Base-by-base conservation (phyloP, 1,284 basidiomycete genomes). In the Melampsora larici-populina region DNA sequence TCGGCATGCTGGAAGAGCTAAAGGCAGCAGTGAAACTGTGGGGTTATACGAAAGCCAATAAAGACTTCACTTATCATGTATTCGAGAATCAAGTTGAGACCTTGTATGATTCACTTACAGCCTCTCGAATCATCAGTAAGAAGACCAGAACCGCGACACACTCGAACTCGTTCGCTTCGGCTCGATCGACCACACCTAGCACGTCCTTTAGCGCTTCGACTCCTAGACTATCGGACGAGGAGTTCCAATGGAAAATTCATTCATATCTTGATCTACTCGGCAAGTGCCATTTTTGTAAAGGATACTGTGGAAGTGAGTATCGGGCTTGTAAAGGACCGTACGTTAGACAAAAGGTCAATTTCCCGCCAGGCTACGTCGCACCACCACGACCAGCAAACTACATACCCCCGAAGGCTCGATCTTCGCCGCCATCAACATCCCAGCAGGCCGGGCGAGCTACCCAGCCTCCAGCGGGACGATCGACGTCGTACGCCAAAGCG, bases 191-290 rank as follows among this genome's bases (percentile, higher is more conserved):
- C 1, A 15, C n/a, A 4, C n/a, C n/a, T n/a, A n/a, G n/a, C n/a
- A n/a, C n/a, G n/a, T n/a, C n/a, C n/a, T n/a, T n/a, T n/a, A n/a
- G n/a, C n/a, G n/a, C n/a, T n/a, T n/a, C n/a, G n/a, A n/a, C n/a
- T n/a, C n/a, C n/a, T n/a, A 17, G 33, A 21, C n/a, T n/a, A n/a
- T n/a, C n/a, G 3, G 17, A 43, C 17, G 67, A 70, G 21, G 67
- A 70, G 17, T 46, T 46, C 43, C 13, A 29, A 7, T 70, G 67
- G 67, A 48, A 46, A 21, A 70, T 70, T 29, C 67, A 70, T 33
- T 43, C 67, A n/a, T 70, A 24, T 13, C 21, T 70, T 1, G 67
- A 70, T 13, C 49, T 55, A 17, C 46, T 49, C 24, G 67, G 67
- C 5, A 6, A 26, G 2, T 70, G 67, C 46, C 67, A 70, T n/a